Base-by-base conservation (phyloP, 306 rosid genomes). In the Arachis stenosperma region DNA sequence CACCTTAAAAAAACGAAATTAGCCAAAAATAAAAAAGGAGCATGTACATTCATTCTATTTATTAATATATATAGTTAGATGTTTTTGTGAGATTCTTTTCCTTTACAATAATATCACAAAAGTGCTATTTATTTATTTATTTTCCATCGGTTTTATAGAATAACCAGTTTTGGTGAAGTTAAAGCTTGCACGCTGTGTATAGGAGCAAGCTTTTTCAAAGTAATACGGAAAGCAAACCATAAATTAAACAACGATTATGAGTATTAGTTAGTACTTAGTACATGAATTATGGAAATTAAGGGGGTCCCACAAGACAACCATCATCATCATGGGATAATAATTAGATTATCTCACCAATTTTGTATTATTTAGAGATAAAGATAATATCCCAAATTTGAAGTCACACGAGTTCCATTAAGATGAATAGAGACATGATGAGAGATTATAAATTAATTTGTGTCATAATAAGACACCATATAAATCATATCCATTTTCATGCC, bases 301-400 rank as follows among this genome's bases (percentile, higher is more conserved):
- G 67, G 44, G 71, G 72, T 53, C 72, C 81, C 72, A 60, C 37
- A 0, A 10, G 46, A 36, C 59, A 70, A 41, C 73, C 59, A 8
- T 40, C 37, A 33, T 33, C 37, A 33, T 33, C 37, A 33, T 41
- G 48, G 40, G 8, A 54, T 13, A 75, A 58, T 33, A 33, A 33
- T 33, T 33, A 33, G 37, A 33, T 81, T 33, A 66, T 71, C 48
- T 42, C 46, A 52, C 7, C 13, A 60, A 76, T 36, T 60, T 52
- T 47, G 62, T 36, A 9, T 61, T 61, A 14, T 52, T 52, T 52
- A 52, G 7, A 9, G 9, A 46, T 33, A 33, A 33, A 54, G 61
- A 22, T 62, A 61, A 53, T 43, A 50, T 73, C 59, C 17, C 65
- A 65, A 57, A 42, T 70, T 63, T 58, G 15, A 44, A 56, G 68